Evolutionary conservation across 2,329 filamentous ascomycete species (phyloP), one percentile per base, ranked within the genome.

Genomic region (Claviceps arundinis): DNA sequence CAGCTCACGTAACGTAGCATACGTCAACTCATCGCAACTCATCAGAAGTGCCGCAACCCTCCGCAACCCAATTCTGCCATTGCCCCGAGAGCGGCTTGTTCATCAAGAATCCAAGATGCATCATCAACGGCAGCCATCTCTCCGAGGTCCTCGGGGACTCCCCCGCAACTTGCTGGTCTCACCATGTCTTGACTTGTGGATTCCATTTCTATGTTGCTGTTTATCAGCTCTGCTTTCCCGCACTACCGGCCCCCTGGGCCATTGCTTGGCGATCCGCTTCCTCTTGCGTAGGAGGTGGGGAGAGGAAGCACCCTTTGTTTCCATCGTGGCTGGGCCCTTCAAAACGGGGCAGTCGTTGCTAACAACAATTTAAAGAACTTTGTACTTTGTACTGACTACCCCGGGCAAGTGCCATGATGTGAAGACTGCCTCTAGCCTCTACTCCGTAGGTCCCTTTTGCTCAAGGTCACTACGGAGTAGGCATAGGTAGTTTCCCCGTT

Each of bases 341-440:
- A 38, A 40, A 14, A 44, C 22, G 34, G 44, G 40, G 44, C 2
- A 17, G 13, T 34, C 30, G 45, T 46, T 45, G 30, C 22, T 30
- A 38, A n/a, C 13, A 38, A n/a, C 13, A 30, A 34, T 14, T 42
- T 5, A 19, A 42, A 30, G 24, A 42, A 9, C 22, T 17, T 40
- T 9, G 42, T 37, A 19, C 44, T 38, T 45, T 19, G 42, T 37
- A 8, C 45, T 38, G 48, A 37, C 30, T 47, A 40, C 34, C 17
- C 30, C 43, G 44, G 26, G 48, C 40, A 37, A 50, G 44, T 50
- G 48, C 40, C 44, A 48, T 45, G 40, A 51, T 30, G 43, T 34
- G 41, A 45, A 17, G 40, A n/a, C 41, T 43, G 52, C 22, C 50
- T 41, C 14, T 24, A 34, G n/a, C n/a, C n/a, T n/a, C n/a, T n/a